phyloP scores from a whole-genome alignment of 208 protist species.

The Acanthamoeba lenticulata region DNA sequence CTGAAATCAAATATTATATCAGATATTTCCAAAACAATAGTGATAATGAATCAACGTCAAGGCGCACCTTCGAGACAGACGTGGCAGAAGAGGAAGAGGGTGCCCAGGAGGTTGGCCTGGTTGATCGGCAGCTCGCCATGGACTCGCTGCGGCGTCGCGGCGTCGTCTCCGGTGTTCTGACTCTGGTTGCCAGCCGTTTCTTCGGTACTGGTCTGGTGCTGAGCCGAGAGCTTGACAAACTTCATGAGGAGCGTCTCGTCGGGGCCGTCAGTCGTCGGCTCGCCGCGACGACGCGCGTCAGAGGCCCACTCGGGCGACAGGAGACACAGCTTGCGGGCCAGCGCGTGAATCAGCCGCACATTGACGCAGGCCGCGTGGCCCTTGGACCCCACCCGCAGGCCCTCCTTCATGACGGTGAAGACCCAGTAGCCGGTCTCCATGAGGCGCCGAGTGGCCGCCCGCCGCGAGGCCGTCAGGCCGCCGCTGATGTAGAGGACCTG shows the following conservation, averaged over 20 bases:
- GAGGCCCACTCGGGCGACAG: neutral
- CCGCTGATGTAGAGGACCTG: neutral
- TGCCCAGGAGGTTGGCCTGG: neutral
- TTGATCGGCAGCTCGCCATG: neutral
- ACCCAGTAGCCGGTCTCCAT: conserved; percentile 8
- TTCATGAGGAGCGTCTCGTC: neutral
- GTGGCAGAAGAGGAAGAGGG: conserved; percentile 11
- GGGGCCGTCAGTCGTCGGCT: neutral
- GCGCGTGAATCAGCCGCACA: neutral
- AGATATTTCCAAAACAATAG: neutral
- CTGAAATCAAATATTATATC: neutral
- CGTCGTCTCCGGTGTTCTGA: no score
- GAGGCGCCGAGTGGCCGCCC: neutral
- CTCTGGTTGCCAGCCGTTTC: neutral
- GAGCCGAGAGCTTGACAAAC: neutral
- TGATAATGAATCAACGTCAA: neutral
- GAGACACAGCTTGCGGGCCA: neutral
- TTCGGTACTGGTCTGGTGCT: neutral
- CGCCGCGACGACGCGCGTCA: neutral
- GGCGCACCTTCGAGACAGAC: neutral
- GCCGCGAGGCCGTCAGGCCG: neutral
- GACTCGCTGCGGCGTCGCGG: neutral
- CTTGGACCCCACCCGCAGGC: neutral
- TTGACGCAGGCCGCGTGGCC: neutral
- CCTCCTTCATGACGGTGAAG: conserved; percentile 10